phyloP scores from a whole-genome alignment of 2,329 filamentous ascomycete genomes.

The Hymenoscyphus occultus region DNA sequence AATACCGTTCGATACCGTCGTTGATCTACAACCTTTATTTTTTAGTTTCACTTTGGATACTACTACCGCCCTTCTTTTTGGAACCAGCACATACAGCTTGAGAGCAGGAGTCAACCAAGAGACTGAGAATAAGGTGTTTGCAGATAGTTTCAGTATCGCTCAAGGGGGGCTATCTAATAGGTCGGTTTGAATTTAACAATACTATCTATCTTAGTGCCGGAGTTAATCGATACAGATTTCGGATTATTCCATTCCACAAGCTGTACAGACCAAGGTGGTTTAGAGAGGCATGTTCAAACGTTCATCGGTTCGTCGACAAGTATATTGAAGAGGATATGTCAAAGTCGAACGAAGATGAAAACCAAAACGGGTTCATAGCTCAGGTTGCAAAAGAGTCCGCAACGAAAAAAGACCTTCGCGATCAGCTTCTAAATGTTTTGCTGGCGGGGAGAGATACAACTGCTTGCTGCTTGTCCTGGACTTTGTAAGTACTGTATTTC shows the following conservation, averaged over 20 bases:
- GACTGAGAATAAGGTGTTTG: slow-evolving; percentile 30
- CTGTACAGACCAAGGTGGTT: slow-evolving; percentile 11
- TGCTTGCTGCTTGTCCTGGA: slow-evolving; percentile 36
- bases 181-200: too few relatives aligned
- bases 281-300: slow-evolving; percentile 26
- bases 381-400: slow-evolving; percentile 28
- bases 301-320: slow-evolving; percentile 22
- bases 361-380: slow-evolving; percentile 15
- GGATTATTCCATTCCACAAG: slow-evolving; percentile 23
- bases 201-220: too few relatives aligned
- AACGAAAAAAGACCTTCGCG: slow-evolving; percentile 35
- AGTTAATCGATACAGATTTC: slow-evolving; percentile 18
- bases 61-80: slow-evolving; percentile 56
- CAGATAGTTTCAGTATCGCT: slow-evolving; percentile 39
- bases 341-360: slow-evolving; percentile 20
- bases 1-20: slow-evolving; percentile 13
- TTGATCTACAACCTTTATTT: slow-evolving; percentile 41
- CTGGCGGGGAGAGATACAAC: slow-evolving; percentile 57
- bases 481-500: slow-evolving; percentile 32
- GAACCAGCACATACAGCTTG: slow-evolving; percentile 40
- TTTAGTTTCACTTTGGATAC: slow-evolving; percentile 56
- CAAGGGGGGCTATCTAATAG: slow-evolving; percentile 34
- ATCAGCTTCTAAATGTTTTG: slow-evolving; percentile 47
- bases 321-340: slow-evolving; percentile 38
- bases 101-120: slow-evolving; percentile 14